Evolutionary conservation across 1,284 basidiomycete genomes (phyloP), one percentile per base, ranked within the genome.

Genomic region (Melampsora americana): DNA sequence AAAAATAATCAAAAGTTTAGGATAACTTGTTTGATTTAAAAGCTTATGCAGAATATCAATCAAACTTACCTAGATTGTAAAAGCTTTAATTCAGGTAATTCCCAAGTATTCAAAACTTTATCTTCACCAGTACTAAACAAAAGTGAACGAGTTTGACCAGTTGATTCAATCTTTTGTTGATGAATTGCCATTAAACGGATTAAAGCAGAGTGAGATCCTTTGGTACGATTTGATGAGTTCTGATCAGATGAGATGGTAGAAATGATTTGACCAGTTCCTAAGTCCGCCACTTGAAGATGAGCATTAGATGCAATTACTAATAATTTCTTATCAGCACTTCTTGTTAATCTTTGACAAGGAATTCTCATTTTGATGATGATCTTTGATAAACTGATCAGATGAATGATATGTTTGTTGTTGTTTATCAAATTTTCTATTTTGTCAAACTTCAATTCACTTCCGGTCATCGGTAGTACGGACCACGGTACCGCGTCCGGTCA

Each of bases 51-150:
- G 12, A n/a, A 28, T 56, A 56, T 56, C 5, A 56, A n/a, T 23
- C 2, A 56, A 18, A 53, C 64, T 12, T 16, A 75, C 73, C 73
- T 61, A n/a, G 73, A 75, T 26, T 68, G 32, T 42, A 75, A 39
- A 20, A 75, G 59, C 11, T 61, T 62, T 18, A 75, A 59, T 53
- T 4, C 42, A 44, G 73, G 73, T 59, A 75, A 50, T 9, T 53
- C 18, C 73, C 73, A 75, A 48, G 46, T 75, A 28, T 75, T 75
- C 35, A 75, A 65, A 26, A 68, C 26, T 39, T 75, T 75, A 64
- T 75, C 73, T 62, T 75, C 73, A 60, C 66, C 73, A 16, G 73
- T 68, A 46, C 48, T 60, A 39, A 75, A 23, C 35, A 75, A 56
- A 1, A 56, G 14, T 23, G 62, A 39, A 56, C 53, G 53, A 56